Percentiles rank a stretch among this genome's conserved stretches.
These are phyloP conservation scores for Metarhizium guizhouense DNA, from an alignment of 2,329 filamentous ascomycete genomes.

Conservation along the genomic window DNA sequence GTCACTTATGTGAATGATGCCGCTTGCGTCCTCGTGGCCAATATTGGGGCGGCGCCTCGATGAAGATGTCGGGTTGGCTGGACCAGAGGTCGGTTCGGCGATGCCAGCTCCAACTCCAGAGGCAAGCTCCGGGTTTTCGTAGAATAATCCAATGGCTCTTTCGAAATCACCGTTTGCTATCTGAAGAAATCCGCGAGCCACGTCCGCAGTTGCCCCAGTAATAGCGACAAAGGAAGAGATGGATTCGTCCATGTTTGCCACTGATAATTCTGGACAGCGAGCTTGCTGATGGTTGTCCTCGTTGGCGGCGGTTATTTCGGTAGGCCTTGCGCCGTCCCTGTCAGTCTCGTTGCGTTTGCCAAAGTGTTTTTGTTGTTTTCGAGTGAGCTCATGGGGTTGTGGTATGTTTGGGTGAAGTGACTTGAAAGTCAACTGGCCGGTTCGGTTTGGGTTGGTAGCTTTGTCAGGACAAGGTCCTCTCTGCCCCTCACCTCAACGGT, in stretches of 20 bases:
- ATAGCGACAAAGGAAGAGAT: conserved; percentile 74
- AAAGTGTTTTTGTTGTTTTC: not conserved
- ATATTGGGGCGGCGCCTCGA: conserved; percentile 18
- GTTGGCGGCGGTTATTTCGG: not conserved
- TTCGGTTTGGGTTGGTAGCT: not conserved
- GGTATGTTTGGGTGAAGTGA: not conserved
- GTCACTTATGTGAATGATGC: conserved; percentile 64
- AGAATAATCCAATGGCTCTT: conserved; percentile 83
- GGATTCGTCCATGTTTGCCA: conserved; percentile 54
- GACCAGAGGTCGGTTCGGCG: conserved; percentile 9
- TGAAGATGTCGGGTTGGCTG: conserved; percentile 17
- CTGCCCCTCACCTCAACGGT: not conserved
- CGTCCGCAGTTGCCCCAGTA: conserved; percentile 63
- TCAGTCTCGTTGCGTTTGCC: not conserved
- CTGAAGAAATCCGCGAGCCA: conserved; percentile 75
- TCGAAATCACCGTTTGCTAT: conserved; percentile 78
- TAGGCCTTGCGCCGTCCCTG: not conserved
- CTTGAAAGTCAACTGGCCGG: not conserved
- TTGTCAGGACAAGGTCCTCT: not conserved
- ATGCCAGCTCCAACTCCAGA: conserved; percentile 25
- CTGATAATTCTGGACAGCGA: not conserved
- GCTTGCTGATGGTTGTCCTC: not conserved
- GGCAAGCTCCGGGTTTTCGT: conserved; percentile 72
- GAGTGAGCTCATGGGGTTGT: not conserved
- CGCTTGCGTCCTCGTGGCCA: conserved; percentile 25